Percentiles rank a stretch among this genome's conserved stretches.
These are phyloP conservation scores for Eimeria maxima DNA, from an alignment of 169 alveolate genomes.

Conservation along the genomic window DNA sequence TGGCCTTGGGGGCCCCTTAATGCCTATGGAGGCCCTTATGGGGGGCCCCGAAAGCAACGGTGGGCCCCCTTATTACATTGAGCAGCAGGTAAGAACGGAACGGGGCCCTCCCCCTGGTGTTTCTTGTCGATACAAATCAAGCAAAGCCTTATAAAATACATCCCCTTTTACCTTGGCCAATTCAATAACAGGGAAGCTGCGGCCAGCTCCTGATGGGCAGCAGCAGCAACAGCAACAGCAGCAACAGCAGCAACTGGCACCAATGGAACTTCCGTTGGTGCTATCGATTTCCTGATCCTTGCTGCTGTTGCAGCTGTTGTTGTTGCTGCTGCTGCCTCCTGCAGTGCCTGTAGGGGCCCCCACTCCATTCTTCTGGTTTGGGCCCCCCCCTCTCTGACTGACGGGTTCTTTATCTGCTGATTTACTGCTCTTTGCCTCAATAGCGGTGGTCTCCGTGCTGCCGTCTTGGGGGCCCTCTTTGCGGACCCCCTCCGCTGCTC, in stretches of 20 bases:
- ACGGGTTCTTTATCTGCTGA: not conserved
- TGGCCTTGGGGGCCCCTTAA: no score
- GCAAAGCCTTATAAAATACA: constrained; percentile 3
- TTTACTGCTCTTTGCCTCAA: not conserved
- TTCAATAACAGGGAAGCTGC: constrained; percentile 18
- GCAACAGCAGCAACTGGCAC: no score
- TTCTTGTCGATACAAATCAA: not conserved
- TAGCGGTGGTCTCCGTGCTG: not conserved
- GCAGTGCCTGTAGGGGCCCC: not conserved
- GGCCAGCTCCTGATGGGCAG: no score
- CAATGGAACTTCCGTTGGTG: not conserved
- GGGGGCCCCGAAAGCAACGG: constrained; percentile 11
- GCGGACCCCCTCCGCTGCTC: not conserved
- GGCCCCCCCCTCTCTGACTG: no score
- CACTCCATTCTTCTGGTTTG: no score
- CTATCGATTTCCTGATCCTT: not conserved
- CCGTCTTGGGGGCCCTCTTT: no score
- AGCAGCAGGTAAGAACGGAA: no score
- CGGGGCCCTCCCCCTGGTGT: not conserved
- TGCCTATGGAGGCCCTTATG: not conserved
- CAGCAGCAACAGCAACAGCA: no score
- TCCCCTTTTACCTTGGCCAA: not conserved
- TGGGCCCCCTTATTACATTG: no score
- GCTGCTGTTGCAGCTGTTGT: not conserved
- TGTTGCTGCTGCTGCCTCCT: not conserved